Percentiles rank a stretch among this genome's conserved stretches.
Conservation (phyloP, 2,329 filamentous ascomycete species). For the Helotiales sp. region DNA sequence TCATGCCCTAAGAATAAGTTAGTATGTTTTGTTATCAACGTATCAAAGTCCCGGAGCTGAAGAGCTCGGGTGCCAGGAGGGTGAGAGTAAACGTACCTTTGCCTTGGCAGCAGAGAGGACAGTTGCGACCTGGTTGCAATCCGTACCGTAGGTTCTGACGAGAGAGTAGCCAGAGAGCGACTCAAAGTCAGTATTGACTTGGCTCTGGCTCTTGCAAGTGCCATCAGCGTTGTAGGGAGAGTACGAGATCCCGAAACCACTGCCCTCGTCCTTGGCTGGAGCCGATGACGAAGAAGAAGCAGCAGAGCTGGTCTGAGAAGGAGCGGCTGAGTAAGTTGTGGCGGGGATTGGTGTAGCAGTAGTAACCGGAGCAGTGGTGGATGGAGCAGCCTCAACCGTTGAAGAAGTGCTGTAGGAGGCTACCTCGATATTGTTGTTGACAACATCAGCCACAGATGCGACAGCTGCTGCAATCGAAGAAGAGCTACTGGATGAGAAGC, state of each 20-base stretch:
- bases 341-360: constrained; percentile 1
- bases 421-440: background rate
- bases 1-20: too few relatives aligned
- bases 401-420: background rate
- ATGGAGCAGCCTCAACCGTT: background rate
- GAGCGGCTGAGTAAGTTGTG: background rate
- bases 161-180: constrained; percentile 56
- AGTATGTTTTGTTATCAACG: too few relatives aligned
- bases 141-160: constrained; percentile 77
- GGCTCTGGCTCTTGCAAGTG: constrained; percentile 63
- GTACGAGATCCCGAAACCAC: constrained; percentile 53
- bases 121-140: constrained; percentile 70
- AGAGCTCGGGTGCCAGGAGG: too few relatives aligned
- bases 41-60: too few relatives aligned
- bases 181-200: constrained; percentile 66
- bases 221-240: constrained; percentile 56
- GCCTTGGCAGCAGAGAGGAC: constrained; percentile 62
- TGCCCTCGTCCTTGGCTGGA: constrained; percentile 14
- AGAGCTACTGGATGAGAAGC: background rate
- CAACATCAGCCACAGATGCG: background rate
- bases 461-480: too few relatives aligned
- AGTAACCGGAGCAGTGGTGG: background rate
- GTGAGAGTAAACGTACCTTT: too few relatives aligned
- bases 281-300: constrained; percentile 10
- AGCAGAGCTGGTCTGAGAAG: background rate